A percentile compares a stretch with the other conserved stretches of the same genome.
These are phyloP conservation scores for Epichloe gansuensis DNA, from an alignment of 2,329 filamentous ascomycete species.

Conservation along the genomic window DNA sequence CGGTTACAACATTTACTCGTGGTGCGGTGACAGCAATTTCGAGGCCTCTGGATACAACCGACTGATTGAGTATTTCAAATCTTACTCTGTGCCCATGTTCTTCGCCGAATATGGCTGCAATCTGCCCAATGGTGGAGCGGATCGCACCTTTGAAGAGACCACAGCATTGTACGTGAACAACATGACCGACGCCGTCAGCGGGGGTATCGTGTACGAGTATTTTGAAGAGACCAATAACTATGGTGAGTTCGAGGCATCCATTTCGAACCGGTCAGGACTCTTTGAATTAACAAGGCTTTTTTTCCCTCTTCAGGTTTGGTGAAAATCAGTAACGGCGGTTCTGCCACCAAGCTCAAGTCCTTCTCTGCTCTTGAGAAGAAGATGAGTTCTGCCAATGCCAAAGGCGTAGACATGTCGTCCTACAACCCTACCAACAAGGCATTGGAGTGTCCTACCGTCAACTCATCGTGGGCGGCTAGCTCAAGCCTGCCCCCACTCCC, in stretches of 20 bases:
- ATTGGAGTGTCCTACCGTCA: constrained; percentile 59
- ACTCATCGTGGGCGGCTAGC: constrained; percentile 50
- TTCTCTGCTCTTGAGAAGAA: constrained; percentile 61
- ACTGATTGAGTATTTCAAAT: constrained; percentile 73
- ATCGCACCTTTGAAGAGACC: constrained; percentile 78
- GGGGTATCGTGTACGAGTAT: constrained; percentile 98
- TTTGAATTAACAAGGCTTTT: too few species aligned
- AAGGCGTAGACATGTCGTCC: constrained; percentile 48
- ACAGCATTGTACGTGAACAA: constrained; percentile 62
- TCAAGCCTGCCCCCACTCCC: constrained; percentile 69
- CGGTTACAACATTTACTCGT: constrained; percentile 99
- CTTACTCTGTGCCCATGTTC: constrained; percentile 91
- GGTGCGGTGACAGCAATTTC: constrained; percentile 83
- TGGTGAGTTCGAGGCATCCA: constrained; percentile 35
- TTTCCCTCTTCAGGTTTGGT: constrained; percentile 45
- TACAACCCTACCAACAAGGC: constrained; percentile 69
- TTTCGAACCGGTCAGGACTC: too few species aligned
- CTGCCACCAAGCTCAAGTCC: constrained; percentile 57
- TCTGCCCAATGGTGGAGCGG: constrained; percentile 44
- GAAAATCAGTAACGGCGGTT: constrained; percentile 36
- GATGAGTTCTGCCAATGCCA: constrained; percentile 55
- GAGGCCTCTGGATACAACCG: constrained; percentile 65
- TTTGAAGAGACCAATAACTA: constrained; percentile 86
- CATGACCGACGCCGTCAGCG: constrained; percentile 84
- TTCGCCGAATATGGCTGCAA: constrained; percentile 99